A percentile compares a stretch with the other conserved stretches of the same genome.
These are phyloP conservation scores for Withania somnifera DNA, from an alignment of 305 asterid species.

Conservation along the genomic window DNA sequence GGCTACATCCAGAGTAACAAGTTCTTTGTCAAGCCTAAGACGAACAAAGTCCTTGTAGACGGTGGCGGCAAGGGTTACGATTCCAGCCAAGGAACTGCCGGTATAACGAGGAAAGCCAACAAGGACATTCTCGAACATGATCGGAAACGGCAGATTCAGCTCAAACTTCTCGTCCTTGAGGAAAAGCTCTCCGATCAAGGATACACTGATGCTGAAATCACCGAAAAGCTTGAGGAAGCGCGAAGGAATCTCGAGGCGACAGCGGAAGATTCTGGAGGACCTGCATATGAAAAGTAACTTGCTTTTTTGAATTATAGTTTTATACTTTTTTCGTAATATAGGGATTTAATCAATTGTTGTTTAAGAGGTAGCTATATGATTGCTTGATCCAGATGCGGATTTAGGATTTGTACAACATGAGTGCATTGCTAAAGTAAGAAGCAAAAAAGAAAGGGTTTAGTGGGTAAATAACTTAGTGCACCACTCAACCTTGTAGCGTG, in stretches of 20 bases:
- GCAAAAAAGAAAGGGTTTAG: no score
- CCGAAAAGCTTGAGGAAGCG: conserved; percentile 61
- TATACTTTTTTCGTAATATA: not conserved
- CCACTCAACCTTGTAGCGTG: no score
- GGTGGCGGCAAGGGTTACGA: conserved; percentile 47
- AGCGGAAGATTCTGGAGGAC: not conserved
- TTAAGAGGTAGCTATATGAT: not conserved
- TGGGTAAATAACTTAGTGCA: no score
- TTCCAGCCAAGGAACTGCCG: conserved; percentile 64
- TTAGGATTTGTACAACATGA: no score
- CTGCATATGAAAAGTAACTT: conserved; percentile 3
- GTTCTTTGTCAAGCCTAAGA: conserved; percentile 30
- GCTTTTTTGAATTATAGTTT: not conserved
- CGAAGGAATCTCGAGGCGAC: conserved; percentile 40
- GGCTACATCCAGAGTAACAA: conserved; percentile 72
- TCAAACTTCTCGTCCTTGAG: conserved; percentile 67
- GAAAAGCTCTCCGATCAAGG: conserved; percentile 71
- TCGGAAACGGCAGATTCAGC: conserved; percentile 77
- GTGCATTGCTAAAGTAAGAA: no score
- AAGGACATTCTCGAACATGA: conserved; percentile 83
- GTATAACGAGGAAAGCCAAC: conserved; percentile 49
- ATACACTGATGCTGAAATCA: conserved; percentile 63
- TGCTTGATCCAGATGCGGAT: not conserved
- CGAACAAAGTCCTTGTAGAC: conserved; percentile 56
- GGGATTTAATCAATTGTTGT: not conserved